Base-by-base conservation (phyloP, 179 eudicot species). In the Silene noctiflora region DNA sequence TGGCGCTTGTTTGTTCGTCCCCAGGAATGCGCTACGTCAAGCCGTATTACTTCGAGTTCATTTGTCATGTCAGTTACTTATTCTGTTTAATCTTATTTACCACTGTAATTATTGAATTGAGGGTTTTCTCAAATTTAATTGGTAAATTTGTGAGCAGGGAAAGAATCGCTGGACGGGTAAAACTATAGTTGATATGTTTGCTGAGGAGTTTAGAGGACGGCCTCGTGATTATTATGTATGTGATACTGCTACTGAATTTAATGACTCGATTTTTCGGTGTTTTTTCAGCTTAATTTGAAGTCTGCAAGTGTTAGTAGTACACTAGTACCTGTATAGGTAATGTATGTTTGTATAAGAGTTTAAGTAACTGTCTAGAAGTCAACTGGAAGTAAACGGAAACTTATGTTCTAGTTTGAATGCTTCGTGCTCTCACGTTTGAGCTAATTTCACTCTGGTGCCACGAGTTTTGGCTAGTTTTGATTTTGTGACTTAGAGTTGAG, bases 41-140 rank as follows among this genome's bases (percentile, higher is more conserved):
- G 69, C 97, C 97, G 10, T 94, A 94, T 83, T 86, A 92, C 84
- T 92, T 92, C 85, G 95, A 92, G 87, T 94, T 94, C 89, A 89
- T 94, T 67, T 86, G 91, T 73, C 97, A 94, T 78, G 98, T 94
- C 72, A 72, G 91, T 87, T 31, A 44, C 29, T 21, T 60, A 19
- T 14, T 59, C 24, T 21, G 64, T 27, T 10, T 58, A 48, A 9
- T 60, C 17, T 44, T 24, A 68, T 9, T 29, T 4, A 55, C 59
- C 55, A 9, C 53, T 27, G 14, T 9, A 46, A 19, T 17, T 13
- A 7, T 21, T 61, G n/a, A 53, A 9, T 25, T 44, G 12, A 33
- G 20, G 27, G 17, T 7, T 16, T 24, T 22, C 61, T 62, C 74
- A 33, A 81, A 48, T 56, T 56, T 76, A 55, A 48, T 68, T 16